Evolutionary conservation across 495 filamentous ascomycete genomes (phyloP).

Genomic region (Hypoxylon lenormandii): DNA sequence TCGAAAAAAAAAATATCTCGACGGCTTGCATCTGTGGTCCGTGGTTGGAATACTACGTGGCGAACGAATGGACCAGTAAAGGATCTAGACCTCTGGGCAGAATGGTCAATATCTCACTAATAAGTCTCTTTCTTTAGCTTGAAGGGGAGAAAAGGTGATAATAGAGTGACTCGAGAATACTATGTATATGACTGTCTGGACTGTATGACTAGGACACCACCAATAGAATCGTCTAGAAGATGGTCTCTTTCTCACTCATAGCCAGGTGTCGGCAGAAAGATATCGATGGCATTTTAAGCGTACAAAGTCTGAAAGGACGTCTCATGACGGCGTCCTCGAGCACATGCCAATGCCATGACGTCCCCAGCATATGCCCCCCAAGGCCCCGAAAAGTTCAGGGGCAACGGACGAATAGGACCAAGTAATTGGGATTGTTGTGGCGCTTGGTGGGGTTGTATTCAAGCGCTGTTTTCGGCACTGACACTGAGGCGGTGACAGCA

Average conservation of each 20-base stretch:
- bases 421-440: constrained; percentile 37
- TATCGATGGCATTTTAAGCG: constrained; percentile 21
- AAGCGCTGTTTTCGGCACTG: constrained; percentile 23
- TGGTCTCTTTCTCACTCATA: neutral
- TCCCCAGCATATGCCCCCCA: constrained; percentile 18
- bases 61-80: constrained; percentile 28
- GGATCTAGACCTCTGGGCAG: constrained; percentile 22
- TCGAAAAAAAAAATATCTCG: constrained; percentile 11
- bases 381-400: constrained; percentile 18
- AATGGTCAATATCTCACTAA: constrained; percentile 13
- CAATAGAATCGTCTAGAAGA: neutral
- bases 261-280: neutral
- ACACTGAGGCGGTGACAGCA: constrained; percentile 9
- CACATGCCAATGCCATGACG: constrained; percentile 37
- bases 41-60: constrained; percentile 38
- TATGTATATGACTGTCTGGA: no score
- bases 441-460: constrained; percentile 17
- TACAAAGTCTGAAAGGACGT: constrained; percentile 8
- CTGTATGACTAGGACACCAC: neutral
- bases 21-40: constrained; percentile 29
- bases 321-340: constrained; percentile 14
- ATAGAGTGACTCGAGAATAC: no score
- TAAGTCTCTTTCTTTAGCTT: no score
- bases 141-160: constrained; percentile 1
- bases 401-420: constrained; percentile 27